These are phyloP conservation scores for Candida sojae DNA, from an alignment of 1,139 yeast species.

Conservation along the genomic window DNA sequence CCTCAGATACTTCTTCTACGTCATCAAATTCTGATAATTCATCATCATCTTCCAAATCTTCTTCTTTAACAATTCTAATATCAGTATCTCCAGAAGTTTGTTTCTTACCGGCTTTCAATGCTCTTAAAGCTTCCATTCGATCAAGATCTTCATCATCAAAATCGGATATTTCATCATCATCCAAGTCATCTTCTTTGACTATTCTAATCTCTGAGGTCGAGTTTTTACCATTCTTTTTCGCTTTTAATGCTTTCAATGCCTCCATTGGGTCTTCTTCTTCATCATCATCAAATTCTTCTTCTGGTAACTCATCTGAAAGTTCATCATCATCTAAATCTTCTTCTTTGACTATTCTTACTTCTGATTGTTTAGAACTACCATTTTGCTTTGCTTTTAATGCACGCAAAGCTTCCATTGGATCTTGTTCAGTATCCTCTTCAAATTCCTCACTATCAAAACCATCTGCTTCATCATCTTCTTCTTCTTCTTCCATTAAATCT, in stretches of 20 bases:
- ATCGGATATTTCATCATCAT: slow-evolving; percentile 17
- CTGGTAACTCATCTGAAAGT: slow-evolving; percentile 22
- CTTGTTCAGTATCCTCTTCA: slow-evolving; percentile 15
- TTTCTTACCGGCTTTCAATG: slow-evolving; percentile 18
- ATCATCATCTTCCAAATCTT: slow-evolving; percentile 28
- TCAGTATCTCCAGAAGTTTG: neutral
- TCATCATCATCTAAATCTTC: slow-evolving; percentile 22
- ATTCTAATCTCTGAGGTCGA: slow-evolving; percentile 15
- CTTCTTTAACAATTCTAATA: slow-evolving; percentile 27
- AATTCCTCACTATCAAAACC: neutral
- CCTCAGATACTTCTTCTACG: slow-evolving; percentile 1
- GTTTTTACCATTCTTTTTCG: slow-evolving; percentile 2
- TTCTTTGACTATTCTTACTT: slow-evolving; percentile 24
- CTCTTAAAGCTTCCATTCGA: slow-evolving; percentile 33
- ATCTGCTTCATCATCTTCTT: slow-evolving; percentile 24
- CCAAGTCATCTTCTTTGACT: slow-evolving; percentile 26
- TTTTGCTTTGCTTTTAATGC: slow-evolving; percentile 21
- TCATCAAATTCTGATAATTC: slow-evolving; percentile 12
- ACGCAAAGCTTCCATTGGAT: slow-evolving; percentile 25
- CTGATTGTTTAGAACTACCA: slow-evolving; percentile 20
- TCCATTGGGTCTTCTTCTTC: slow-evolving; percentile 33
- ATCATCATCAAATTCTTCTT: slow-evolving; percentile 11
- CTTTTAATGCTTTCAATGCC: slow-evolving; percentile 14
- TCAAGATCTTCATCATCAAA: slow-evolving; percentile 21
- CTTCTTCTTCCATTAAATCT: slow-evolving; percentile 17